Evolutionary conservation across 257 asterid species (phyloP).

Genomic region (Fraxinus pennsylvanica): DNA sequence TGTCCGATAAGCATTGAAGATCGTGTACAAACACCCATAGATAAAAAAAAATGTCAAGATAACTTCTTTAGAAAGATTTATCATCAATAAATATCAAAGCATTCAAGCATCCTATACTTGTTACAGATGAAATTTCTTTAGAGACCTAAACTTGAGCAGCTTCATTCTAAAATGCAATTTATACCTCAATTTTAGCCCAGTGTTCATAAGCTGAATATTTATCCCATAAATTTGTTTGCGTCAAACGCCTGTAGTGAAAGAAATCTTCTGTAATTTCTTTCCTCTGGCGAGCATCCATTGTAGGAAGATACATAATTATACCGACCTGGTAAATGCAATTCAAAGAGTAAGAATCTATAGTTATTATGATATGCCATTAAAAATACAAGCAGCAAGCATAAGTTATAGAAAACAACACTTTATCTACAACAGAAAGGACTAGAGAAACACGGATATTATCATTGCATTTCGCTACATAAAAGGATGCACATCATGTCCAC

Average conservation of each 20-base stretch:
- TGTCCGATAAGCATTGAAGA: background rate
- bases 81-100: background rate
- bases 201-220: slow-evolving; percentile 82
- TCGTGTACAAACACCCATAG: background rate
- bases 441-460: background rate
- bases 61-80: background rate
- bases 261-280: slow-evolving; percentile 85
- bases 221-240: slow-evolving; percentile 75
- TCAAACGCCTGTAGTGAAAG: slow-evolving; percentile 77
- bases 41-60: background rate
- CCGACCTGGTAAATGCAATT: slow-evolving; percentile 64
- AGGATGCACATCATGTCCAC: background rate
- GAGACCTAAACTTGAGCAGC: background rate
- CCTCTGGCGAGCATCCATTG: slow-evolving; percentile 80
- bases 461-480: background rate
- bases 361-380: background rate
- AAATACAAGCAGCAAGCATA: background rate
- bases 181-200: slow-evolving; percentile 99
- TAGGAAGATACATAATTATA: slow-evolving; percentile 97
- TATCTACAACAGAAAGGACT: background rate
- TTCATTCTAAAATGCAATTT: background rate
- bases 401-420: background rate
- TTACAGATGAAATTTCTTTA: background rate
- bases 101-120: background rate
- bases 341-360: slow-evolving; percentile 10